These are phyloP conservation scores for Pelargonium myrrhifolium DNA, from an alignment of 441 rosid species.

Conservation along the genomic window DNA sequence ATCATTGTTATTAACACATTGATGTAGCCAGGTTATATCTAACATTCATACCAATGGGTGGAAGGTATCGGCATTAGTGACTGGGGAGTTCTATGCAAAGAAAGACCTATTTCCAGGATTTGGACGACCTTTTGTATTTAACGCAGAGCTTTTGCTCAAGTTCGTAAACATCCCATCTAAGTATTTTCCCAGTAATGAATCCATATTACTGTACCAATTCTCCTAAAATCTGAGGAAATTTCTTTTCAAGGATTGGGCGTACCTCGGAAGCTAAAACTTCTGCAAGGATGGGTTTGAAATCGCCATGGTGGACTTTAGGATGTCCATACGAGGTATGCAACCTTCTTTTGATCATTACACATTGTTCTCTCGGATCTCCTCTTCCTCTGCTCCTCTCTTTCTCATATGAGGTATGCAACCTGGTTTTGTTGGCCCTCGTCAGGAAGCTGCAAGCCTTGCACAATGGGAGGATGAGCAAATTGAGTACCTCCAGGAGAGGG, in stretches of 20 bases:
- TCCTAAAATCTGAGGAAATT: constrained; percentile 16
- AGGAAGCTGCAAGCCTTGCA: constrained; percentile 71
- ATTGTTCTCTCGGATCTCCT: constrained; percentile 7
- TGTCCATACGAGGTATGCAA: constrained; percentile 54
- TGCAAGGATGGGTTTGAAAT: constrained; percentile 74
- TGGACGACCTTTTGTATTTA: constrained; percentile 76
- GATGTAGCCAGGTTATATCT: constrained; percentile 12
- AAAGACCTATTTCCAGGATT: constrained; percentile 80
- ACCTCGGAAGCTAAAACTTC: constrained; percentile 73
- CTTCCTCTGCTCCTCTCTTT: constrained; percentile 1
- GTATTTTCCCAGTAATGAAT: constrained; percentile 3
- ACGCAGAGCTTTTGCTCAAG: constrained; percentile 62
- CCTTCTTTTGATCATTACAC: constrained; percentile 5
- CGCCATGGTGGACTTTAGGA: constrained; percentile 93
- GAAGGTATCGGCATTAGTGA: constrained; percentile 81
- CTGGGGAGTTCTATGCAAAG: constrained; percentile 72
- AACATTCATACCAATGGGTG: constrained; percentile 14
- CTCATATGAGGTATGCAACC: background rate
- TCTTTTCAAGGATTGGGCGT: constrained; percentile 48
- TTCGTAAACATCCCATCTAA: constrained; percentile 25
- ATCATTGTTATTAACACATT: constrained; percentile 6
- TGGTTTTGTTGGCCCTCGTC: constrained; percentile 15
- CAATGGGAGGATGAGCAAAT: constrained; percentile 90
- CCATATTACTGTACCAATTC: constrained; percentile 6
- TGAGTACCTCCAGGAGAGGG: constrained; percentile 66